Evolutionary conservation across 768 basidiomycete species (phyloP).

Genomic region (Lenzites betulinus): DNA sequence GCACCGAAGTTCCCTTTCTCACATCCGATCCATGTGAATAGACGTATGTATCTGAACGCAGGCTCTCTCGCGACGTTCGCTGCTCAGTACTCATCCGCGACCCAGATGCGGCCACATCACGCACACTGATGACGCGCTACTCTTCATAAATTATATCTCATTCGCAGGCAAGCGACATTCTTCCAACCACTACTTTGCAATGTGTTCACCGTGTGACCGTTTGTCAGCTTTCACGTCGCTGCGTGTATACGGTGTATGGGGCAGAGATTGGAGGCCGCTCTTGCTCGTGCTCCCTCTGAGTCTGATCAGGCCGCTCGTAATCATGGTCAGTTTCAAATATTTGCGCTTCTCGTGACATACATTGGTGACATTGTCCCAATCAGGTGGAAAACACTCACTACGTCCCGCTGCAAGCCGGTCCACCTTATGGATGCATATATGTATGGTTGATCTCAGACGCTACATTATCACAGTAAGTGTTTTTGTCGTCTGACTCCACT

Average conservation of each 20-base stretch:
- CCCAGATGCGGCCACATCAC: background rate
- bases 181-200: background rate
- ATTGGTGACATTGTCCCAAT: background rate
- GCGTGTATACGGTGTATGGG: conserved; percentile 22
- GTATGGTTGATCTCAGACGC: background rate
- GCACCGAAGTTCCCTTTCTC: background rate
- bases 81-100: too few relatives aligned
- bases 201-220: too few relatives aligned
- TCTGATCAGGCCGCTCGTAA: conserved; percentile 4
- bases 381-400: conserved; percentile 10
- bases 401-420: conserved; percentile 11
- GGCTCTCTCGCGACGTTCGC: background rate
- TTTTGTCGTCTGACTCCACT: background rate
- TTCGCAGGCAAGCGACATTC: background rate
- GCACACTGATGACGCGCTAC: background rate
- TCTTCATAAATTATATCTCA: conserved; percentile 3
- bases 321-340: conserved; percentile 12
- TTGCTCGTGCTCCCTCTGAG: conserved; percentile 11
- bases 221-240: conserved; percentile 4
- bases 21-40: background rate
- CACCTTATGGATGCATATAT: conserved; percentile 18
- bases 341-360: background rate
- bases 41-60: background rate
- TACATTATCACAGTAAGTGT: conserved; percentile 2
- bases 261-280: conserved; percentile 20